Evolutionary conservation across 768 basidiomycete genomes (phyloP), one percentile per base, ranked within the genome.

Genomic region (Psilocybe sp.): DNA sequence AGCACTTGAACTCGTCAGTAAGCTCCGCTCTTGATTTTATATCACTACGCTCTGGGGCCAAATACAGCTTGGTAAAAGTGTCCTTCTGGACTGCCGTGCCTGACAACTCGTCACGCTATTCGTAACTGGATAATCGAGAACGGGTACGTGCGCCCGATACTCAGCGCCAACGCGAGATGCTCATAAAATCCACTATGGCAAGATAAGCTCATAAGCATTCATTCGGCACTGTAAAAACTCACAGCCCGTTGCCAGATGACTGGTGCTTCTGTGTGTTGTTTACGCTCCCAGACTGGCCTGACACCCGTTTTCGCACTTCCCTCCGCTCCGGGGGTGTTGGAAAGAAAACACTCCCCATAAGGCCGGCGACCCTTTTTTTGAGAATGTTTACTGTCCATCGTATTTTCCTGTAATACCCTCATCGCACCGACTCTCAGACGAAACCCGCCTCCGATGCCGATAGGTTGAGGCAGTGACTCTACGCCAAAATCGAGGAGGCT

Each of bases 231-330:
- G n/a, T n/a, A n/a, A n/a, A n/a, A n/a, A n/a, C n/a, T n/a, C n/a
- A n/a, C n/a, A n/a, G n/a, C n/a, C n/a, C n/a, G n/a, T n/a, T n/a
- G n/a, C 14, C 23, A 89, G 81, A 63, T 84, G 60, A 74, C 73
- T 47, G 79, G 84, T 40, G 58, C 59, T 12, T 55, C 62, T 11
- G 59, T 64, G 77, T 1, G 75, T 83, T 2, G 71, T 81, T 2
- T 97, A 96, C n/a, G n/a, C n/a, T 69, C 73, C 94, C 44, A 77
- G n/a, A 79, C 9, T 98, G 96, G 96, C 90, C 92, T 12, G 95
- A 98, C 61, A 90, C 94, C 3, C 80, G 95, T 31, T 82, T 98
- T 20, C 85, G 94, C 41, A 92, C 89, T 1, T 97, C 89, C 68
- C 78, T 98, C 15, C 79, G 92, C 39, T 82, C 89, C 60, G 79